Evolutionary conservation across 495 filamentous ascomycete genomes (phyloP).

Genomic region (Parachaetomium inaequale): DNA sequence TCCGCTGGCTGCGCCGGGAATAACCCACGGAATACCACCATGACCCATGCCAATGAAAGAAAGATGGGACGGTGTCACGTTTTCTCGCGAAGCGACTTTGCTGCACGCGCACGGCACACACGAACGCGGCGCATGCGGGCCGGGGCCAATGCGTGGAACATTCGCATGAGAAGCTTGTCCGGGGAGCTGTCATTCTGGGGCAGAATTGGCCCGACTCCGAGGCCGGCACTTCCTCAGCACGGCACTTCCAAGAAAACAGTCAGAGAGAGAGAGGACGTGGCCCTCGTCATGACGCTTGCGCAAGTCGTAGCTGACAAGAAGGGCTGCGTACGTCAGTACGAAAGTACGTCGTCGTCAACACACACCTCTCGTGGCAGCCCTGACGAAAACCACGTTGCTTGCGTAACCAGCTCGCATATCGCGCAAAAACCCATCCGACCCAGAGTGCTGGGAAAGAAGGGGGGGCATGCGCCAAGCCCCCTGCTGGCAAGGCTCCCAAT

Average conservation of each 20-base stretch:
- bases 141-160: neutral
- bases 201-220: constrained; percentile 15
- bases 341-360: neutral
- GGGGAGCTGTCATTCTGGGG: neutral
- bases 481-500: neutral
- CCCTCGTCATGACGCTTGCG: neutral
- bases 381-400: neutral
- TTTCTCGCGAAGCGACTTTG: constrained; percentile 13
- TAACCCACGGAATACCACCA: neutral
- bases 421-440: constrained; percentile 1
- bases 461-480: neutral
- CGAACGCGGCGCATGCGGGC: constrained; percentile 8
- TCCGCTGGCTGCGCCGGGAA: neutral
- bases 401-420: constrained; percentile 7
- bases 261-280: neutral
- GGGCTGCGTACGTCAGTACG: neutral
- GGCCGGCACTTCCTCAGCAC: neutral
- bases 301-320: neutral
- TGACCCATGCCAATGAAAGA: neutral
- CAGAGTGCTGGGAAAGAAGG: neutral
- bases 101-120: constrained; percentile 3
- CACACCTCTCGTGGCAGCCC: neutral
- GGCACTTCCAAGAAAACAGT: neutral
- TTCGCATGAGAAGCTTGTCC: neutral
- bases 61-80: constrained; percentile 11